phyloP scores from a whole-genome alignment of 805 yeast genomes.

The Barnettozyma botsteinii region DNA sequence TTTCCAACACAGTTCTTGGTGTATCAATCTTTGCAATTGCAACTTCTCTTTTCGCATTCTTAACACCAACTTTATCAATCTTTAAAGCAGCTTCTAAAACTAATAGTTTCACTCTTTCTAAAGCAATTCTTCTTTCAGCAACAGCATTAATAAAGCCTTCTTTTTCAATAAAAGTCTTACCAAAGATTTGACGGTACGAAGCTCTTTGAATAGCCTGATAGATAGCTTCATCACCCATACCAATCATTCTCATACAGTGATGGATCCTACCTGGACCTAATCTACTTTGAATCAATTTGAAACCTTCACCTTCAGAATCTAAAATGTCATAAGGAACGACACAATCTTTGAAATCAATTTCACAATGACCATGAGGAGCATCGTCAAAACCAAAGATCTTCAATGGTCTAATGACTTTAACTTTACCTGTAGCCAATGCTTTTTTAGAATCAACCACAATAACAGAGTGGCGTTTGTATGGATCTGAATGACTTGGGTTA shows the following conservation, averaged over 20 bases:
- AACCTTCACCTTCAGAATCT: conserved; percentile 52
- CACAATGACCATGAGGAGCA: conserved; percentile 71
- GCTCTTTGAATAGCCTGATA: conserved; percentile 45
- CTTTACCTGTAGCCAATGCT: conserved; percentile 45
- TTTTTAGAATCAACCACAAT: conserved; percentile 46
- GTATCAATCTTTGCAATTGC: conserved; percentile 60
- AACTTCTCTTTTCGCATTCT: conserved; percentile 49
- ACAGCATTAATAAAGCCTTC: conserved; percentile 44
- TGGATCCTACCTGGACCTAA: conserved; percentile 68
- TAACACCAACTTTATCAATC: conserved; percentile 48
- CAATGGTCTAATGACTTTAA: conserved; percentile 44
- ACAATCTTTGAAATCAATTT: conserved; percentile 44
- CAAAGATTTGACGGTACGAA: conserved; percentile 46
- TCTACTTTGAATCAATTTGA: conserved; percentile 57
- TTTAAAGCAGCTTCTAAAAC: conserved; percentile 58
- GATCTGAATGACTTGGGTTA: conserved; percentile 21
- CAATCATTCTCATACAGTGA: conserved; percentile 62
- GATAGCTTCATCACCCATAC: conserved; percentile 54
- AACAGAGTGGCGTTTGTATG: conserved; percentile 51
- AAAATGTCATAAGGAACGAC: conserved; percentile 39
- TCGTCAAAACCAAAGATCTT: conserved; percentile 56
- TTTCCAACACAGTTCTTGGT: conserved; percentile 46
- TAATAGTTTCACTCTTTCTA: conserved; percentile 47
- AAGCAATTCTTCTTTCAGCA: conserved; percentile 48
- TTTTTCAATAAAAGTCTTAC: conserved; percentile 41